phyloP scores from a whole-genome alignment of 768 basidiomycete genomes.

The Suillus spraguei region DNA sequence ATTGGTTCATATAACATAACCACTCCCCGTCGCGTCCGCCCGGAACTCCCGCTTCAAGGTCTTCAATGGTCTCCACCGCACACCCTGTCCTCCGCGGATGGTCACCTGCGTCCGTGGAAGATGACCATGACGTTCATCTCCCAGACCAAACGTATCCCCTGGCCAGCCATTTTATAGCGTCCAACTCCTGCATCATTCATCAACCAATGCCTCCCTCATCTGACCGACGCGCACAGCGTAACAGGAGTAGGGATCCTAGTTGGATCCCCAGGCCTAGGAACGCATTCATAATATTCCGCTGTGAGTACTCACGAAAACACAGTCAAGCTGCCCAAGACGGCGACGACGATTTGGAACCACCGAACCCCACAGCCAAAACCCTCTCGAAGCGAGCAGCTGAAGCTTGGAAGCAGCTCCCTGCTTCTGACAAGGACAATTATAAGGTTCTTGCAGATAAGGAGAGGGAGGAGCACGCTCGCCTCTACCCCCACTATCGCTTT shows the following conservation, averaged over 20 bases:
- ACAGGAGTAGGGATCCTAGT: conserved; percentile 49
- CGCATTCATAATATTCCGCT: conserved; percentile 74
- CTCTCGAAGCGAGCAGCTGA: conserved; percentile 79
- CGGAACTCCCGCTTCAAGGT: conserved; percentile 25
- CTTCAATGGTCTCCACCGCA: conserved; percentile 22
- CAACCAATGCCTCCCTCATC: conserved; percentile 36
- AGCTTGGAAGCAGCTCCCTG: conserved; percentile 66
- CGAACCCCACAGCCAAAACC: conserved; percentile 43
- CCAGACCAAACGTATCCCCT: conserved; percentile 19
- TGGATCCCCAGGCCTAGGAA: conserved; percentile 72
- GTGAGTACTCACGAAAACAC: conserved; percentile 57
- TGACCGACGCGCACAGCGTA: conserved; percentile 40
- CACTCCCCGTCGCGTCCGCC: not conserved
- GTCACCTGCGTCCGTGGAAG: conserved; percentile 27
- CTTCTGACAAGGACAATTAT: conserved; percentile 51
- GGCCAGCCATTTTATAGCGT: conserved; percentile 10
- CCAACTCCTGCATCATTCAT: conserved; percentile 7
- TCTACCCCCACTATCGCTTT: conserved; percentile 67
- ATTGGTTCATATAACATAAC: conserved; percentile 8
- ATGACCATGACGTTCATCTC: conserved; percentile 31
- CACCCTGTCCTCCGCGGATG: conserved; percentile 26
- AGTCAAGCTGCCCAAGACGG: conserved; percentile 38
- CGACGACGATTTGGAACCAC: conserved; percentile 27
- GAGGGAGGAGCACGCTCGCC: conserved; percentile 55
- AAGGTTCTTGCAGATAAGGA: conserved; percentile 56